phyloP scores from a whole-genome alignment of 78 protist genomes.

The Pigoraptor vietnamica region DNA sequence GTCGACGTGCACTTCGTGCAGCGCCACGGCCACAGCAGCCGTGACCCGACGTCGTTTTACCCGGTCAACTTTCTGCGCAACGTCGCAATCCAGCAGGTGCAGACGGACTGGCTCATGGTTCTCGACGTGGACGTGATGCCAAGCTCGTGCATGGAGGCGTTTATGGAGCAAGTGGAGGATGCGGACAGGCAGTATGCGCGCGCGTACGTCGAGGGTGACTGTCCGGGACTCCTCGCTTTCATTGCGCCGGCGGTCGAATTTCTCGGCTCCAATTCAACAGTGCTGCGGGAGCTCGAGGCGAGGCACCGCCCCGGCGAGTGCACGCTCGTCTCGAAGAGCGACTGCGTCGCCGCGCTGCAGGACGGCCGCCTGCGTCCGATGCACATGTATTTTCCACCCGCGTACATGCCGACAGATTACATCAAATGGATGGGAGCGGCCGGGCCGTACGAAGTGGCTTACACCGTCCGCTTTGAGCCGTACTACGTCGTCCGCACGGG shows the following conservation, averaged over 20 bases:
- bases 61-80: slow-evolving; percentile 27
- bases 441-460: not conserved
- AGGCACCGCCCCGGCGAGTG: not conserved
- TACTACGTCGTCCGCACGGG: slow-evolving; percentile 2
- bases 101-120: slow-evolving; percentile 1
- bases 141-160: slow-evolving; percentile 9
- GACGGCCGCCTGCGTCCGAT: not conserved
- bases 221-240: not conserved
- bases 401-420: slow-evolving; percentile 10
- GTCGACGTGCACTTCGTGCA: slow-evolving; percentile 30
- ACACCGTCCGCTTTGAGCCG: slow-evolving; percentile 7
- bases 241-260: slow-evolving; percentile 3
- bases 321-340: not conserved
- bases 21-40: slow-evolving; percentile 16
- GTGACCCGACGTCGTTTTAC: slow-evolving; percentile 3
- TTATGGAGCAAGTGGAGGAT: not conserved
- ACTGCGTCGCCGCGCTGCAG: slow-evolving; percentile 2
- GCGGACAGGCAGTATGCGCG: not conserved
- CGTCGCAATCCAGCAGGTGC: slow-evolving; percentile 6
- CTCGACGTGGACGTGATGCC: slow-evolving; percentile 17
- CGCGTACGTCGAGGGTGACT: not conserved
- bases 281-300: too few species aligned
- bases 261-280: too few species aligned
- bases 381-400: slow-evolving; percentile 18
- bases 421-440: not conserved